Evolutionary conservation across 495 filamentous ascomycete genomes (phyloP), one percentile per base, ranked within the genome.

Genomic region (Paragyromitra xinjiangensis): DNA sequence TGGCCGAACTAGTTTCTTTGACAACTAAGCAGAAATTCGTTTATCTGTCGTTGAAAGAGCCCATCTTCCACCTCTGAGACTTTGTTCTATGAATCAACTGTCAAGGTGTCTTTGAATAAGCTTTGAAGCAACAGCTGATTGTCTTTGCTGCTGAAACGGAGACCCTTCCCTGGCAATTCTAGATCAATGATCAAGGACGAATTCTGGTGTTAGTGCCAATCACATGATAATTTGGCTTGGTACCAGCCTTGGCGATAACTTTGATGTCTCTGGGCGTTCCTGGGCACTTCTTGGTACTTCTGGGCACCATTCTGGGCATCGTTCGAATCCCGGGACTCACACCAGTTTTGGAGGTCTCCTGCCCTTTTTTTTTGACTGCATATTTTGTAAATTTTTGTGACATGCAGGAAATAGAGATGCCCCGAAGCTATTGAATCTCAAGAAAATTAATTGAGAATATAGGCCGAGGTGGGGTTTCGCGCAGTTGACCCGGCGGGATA

Each of bases 151-250:
- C 19, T 63, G 22, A 61, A 72, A 48, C 51, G 40, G 29, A 29
- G 37, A 61, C 59, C 3, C 3, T 58, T 48, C 51, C 19, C 44
- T 59, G 22, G 9, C 45, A 56, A 64, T 50, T 40, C 55, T 44
- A 68, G 55, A 73, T 68, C 62, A 63, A 77, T 61, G 58, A 67
- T 73, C 40, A 50, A 22, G 50, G 39, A 22, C 14, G 62, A 59
- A 45, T 34, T 26, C 40, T 55, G 12, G 24, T 42, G 48, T 44
- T 65, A 45, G 26, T 34, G 12, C 56, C 42, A 71, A 63, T 71
- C 67, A 71, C 56, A 55, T 65, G 63, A 61, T 50, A 34, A 22
- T 7, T 29, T 42, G 24, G n/a, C 63, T 78, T 65, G 74, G 67
- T 42, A 29, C 37, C 26, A 16, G 40, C 14, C 39, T 59, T 14